Evolutionary conservation across 352 stramenopile genomes (phyloP), one percentile per base, ranked within the genome.

Genomic region (Phytophthora boehmeriae): DNA sequence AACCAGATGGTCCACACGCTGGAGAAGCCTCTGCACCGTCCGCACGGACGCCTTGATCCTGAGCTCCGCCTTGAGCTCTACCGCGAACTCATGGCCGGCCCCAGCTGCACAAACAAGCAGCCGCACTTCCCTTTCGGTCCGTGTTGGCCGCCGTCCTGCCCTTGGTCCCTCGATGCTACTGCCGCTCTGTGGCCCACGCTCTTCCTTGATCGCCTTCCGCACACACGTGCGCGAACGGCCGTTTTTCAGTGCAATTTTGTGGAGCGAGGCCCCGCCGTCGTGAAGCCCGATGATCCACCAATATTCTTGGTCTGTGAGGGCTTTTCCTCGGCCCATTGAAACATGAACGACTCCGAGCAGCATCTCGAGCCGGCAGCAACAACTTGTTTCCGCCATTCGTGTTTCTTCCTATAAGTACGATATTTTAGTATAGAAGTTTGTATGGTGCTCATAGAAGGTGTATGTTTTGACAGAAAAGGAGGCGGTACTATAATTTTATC

Each of bases 241-340:
- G 10, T 23, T 51, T 8, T 20, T 56, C 11, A 25, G 28, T 8
- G 36, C 14, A 16, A 63, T 56, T 5, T 56, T 36, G 30, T 44
- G 38, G 0, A 63, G n/a, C 1, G 46, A 45, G 9, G 51, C 27
- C 1, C 55, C 55, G 13, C 43, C 54, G 42, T 61, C 43, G 43
- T 48, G 43, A 0, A 48, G 22, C 20, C 22, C 54, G 23, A 61
- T 48, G 43, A 48, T 45, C 54, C 54, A 55, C 36, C 55, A n/a
- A n/a, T n/a, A n/a, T n/a, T n/a, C n/a, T n/a, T n/a, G n/a, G n/a
- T n/a, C n/a, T n/a, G n/a, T n/a, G n/a, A n/a, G n/a, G n/a, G n/a
- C n/a, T n/a, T n/a, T n/a, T n/a, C n/a, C n/a, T n/a, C n/a, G n/a
- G n/a, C n/a, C n/a, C n/a, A n/a, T n/a, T n/a, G n/a, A n/a, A n/a